phyloP scores from a whole-genome alignment of 2,329 filamentous ascomycete genomes.

The Trichophyton rubrum region DNA sequence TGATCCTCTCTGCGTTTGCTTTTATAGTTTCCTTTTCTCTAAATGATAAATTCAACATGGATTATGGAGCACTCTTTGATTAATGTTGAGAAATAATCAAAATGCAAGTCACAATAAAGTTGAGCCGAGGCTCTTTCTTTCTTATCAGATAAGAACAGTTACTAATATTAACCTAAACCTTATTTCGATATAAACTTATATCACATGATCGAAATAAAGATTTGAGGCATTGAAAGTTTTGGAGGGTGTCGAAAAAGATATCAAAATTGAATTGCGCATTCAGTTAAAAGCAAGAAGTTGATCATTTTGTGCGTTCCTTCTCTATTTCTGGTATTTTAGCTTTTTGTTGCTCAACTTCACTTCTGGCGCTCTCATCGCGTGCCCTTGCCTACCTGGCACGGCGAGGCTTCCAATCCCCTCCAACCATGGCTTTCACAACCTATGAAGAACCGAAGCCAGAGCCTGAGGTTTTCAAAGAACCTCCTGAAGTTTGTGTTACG shows the following conservation, averaged over 20 bases:
- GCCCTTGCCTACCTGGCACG: conserved; percentile 29
- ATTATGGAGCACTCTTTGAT: background rate
- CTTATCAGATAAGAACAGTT: conserved; percentile 10
- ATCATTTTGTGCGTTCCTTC: background rate
- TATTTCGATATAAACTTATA: background rate
- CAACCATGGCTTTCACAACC: conserved; percentile 28
- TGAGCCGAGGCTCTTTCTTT: conserved; percentile 2
- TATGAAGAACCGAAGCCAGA: conserved; percentile 16
- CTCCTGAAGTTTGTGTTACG: conserved; percentile 21
- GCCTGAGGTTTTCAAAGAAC: conserved; percentile 17
- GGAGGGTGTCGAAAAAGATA: background rate
- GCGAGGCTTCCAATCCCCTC: conserved; percentile 23
- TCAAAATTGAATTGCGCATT: background rate
- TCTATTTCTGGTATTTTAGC: background rate
- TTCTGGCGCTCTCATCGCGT: conserved; percentile 29
- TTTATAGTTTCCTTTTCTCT: background rate
- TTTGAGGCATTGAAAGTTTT: background rate
- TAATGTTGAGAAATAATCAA: background rate
- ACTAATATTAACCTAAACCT: conserved; percentile 11
- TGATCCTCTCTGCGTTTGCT: background rate
- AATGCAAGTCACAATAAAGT: conserved; percentile 13
- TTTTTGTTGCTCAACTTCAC: background rate
- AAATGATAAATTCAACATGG: background rate
- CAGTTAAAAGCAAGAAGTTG: background rate
- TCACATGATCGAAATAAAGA: background rate